Base-by-base conservation (phyloP, 1,284 basidiomycete species). In the Pseudozyma pruni region DNA sequence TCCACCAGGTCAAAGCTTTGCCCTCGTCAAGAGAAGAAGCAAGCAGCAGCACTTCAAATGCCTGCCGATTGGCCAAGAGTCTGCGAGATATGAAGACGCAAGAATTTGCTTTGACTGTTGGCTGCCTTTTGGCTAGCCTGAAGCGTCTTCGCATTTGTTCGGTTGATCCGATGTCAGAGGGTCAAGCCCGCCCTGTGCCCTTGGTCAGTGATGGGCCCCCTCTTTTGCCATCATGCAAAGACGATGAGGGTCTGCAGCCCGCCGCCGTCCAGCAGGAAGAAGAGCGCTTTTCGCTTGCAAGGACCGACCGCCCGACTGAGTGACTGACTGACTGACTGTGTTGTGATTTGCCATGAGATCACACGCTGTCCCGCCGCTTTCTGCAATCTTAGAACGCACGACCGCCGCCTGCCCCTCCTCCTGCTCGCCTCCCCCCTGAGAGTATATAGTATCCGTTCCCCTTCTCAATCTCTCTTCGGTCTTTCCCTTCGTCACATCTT, bases 41-140 rank as follows among this genome's bases (percentile, higher is more conserved):
- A 32, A 57, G 46, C 39, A n/a, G n/a, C n/a, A n/a, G n/a, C n/a
- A n/a, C n/a, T n/a, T 46, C 62, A 54, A 54, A 66, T 66, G 62
- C 55, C 62, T 54, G 62, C 62, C 50, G 55, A 66, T 66, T 66
- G 62, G 62, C 62, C 62, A 66, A 66, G 62, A 66, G 40, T 64
- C 55, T 64, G 45, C 44, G 54, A 64, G 62, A 64, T 64, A 64
- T 64, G 62, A 45, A 48, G 27, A 19, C n/a, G n/a, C n/a, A n/a
- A n/a, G n/a, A n/a, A n/a, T n/a, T n/a, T n/a, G n/a, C 39, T 62
- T 19, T 61, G 46, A 45, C 38, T 46, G 37, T n/a, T 29, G 22
- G 20, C 22, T 35, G 25, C 29, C 35, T 40, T 44, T 33, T 29
- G 27, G 27, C 27, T 29, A 11, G 27, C 17, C 7, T 17, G 31